Percentiles rank a stretch among this genome's conserved stretches.
Conservation (phyloP, 2,329 filamentous ascomycete species). For the Alternaria sp. region DNA sequence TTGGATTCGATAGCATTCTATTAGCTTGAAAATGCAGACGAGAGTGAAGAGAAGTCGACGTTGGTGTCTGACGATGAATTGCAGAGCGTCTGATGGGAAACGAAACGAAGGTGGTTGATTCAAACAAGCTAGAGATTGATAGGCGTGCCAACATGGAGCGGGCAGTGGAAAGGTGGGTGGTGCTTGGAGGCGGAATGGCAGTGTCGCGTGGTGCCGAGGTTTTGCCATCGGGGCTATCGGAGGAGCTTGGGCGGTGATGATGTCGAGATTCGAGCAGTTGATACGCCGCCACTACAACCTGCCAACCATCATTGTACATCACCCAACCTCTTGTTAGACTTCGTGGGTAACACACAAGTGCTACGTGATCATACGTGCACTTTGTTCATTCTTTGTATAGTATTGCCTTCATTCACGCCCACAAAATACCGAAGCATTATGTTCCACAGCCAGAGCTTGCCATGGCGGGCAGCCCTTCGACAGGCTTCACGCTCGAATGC, state of each 20-base stretch:
- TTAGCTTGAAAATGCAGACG: conserved; percentile 5
- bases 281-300: conserved; percentile 26
- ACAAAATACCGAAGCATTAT: conserved; percentile 52
- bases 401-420: conserved; percentile 17
- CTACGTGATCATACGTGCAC: conserved; percentile 6
- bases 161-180: not conserved
- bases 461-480: conserved; percentile 70
- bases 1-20: conserved; percentile 18
- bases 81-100: not conserved
- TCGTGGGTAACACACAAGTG: conserved; percentile 14
- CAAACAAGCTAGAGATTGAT: not conserved
- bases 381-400: conserved; percentile 17
- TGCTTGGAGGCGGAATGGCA: not conserved
- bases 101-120: not conserved
- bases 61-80: not conserved
- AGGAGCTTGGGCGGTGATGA: conserved; percentile 39
- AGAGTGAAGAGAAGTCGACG: conserved; percentile 2
- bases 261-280: conserved; percentile 38
- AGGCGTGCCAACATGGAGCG: not conserved
- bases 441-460: conserved; percentile 70
- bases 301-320: conserved; percentile 20
- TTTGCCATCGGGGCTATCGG: conserved; percentile 27
- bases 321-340: conserved; percentile 16
- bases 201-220: conserved; percentile 24
- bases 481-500: conserved; percentile 56